Base-by-base conservation (phyloP, 192 early-diverging fungal species). In the Kappamyces sp. region DNA sequence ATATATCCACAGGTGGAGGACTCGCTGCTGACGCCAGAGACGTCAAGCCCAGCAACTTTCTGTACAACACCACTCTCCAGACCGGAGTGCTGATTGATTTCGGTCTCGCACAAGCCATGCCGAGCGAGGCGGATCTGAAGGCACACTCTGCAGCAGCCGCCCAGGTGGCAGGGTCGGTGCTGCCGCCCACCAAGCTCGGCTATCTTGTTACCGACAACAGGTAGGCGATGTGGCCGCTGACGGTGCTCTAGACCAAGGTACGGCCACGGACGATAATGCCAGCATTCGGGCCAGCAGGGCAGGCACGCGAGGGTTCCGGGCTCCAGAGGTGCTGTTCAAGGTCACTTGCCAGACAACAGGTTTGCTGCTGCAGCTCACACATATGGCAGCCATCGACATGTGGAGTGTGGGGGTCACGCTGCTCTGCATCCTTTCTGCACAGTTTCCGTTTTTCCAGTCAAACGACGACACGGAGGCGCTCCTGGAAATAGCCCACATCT, bases 21-120 rank as follows among this genome's bases (percentile, higher is more conserved):
- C 22, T 22, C 42, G 14, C 8, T 11, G 42, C 42, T 43, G 14
- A 43, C 8, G 14, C 42, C 9, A 45, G 55, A 37, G 94, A 98
- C 59, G 79, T 98, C 57, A 98, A 98, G 62, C 94, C 94, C 2
- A 84, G 83, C 46, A 98, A 98, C 59, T 98, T 98, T 69, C 74
- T 98, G n/a, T 98, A 86, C 66, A 78, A 88, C 48, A 57, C 77
- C 1, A 58, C 69, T n/a, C 63, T 65, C 8, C 72, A 76, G 15
- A 90, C 80, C 0, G 94, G 94, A 3, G 80, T 91, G 9, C 65
- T 98, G 15, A 87, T 90, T 2, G 94, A 98, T 63, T 96, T 98
- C 84, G 94, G 94, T 3, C 69, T 97, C 35, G 91, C 90, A 34
- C 84, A 96, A 63, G 72, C 66, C 53, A 11, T 45, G 43, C 12